Evolutionary conservation across 306 rosid genomes (phyloP).

Genomic region (Glycine soja): DNA sequence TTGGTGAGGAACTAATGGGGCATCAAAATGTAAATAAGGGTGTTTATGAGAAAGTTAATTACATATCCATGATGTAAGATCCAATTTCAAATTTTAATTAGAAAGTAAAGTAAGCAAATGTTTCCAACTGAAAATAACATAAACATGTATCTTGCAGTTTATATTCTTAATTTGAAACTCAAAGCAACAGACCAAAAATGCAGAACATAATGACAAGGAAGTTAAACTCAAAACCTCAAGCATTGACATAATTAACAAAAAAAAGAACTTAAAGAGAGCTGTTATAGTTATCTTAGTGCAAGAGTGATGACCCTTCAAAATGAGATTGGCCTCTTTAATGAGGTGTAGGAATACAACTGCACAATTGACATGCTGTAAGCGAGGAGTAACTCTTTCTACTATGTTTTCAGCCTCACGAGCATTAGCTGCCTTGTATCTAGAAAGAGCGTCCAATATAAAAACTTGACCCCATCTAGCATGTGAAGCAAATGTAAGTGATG

Average conservation of each 20-base stretch:
- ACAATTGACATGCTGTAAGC: too few relatives aligned
- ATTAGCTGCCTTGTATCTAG: too few relatives aligned
- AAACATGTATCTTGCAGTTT: conserved; percentile 17
- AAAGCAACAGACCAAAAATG: not conserved
- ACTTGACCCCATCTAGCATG: too few relatives aligned
- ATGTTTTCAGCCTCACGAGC: too few relatives aligned
- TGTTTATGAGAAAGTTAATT: not conserved
- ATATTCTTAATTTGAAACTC: conserved; percentile 4
- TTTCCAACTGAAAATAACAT: conserved; percentile 29
- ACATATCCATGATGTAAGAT: conserved; percentile 10
- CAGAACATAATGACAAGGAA: not conserved
- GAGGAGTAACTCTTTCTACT: too few relatives aligned
- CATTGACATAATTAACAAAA: too few relatives aligned
- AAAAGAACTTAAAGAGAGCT: conserved; percentile 28
- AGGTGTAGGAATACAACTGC: not conserved
- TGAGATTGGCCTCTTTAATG: not conserved
- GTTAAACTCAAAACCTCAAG: not conserved
- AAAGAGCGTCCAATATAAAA: too few relatives aligned
- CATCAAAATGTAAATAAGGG: conserved; percentile 18
- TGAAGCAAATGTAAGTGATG: too few relatives aligned
- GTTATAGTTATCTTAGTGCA: conserved; percentile 37
- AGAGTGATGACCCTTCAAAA: conserved; percentile 12
- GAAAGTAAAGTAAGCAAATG: not conserved
- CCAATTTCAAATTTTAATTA: conserved; percentile 29
- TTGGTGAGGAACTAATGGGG: too few relatives aligned